Evolutionary conservation across 805 yeast species (phyloP), one percentile per base, ranked within the genome.

Genomic region (Myxozyma neglecta): DNA sequence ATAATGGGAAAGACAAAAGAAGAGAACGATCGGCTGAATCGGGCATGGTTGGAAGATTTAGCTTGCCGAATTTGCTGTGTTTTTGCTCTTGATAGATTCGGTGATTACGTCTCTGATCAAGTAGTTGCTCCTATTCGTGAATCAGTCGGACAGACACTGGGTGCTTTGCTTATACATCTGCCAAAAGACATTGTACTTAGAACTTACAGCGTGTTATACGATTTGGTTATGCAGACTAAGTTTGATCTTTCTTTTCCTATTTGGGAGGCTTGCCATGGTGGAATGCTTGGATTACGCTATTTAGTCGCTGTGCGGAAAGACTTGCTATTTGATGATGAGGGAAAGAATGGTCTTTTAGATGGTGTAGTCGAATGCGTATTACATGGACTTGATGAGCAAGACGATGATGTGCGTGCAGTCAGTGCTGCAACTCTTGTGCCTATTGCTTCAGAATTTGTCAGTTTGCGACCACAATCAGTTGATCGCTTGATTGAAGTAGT

Each of bases 241-340:
- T 60, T 83, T 24, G 84, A 78, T 1, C 73, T 78, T 11, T 77
- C 80, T 48, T 71, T 76, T 16, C 84, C 87, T 3, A 82, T 91
- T 58, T 94, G 99, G 99, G 97, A 96, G 72, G 98, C 97, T 2
- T 89, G 94, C 61, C 99, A 94, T 78, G 99, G 98, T 68, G 99
- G 98, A 53, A 85, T 94, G 86, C 81, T 94, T 11, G 99, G 98
- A 0, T 78, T 94, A 56, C 80, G 96, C 56, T 94, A 94, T 74
- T 86, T 94, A 68, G 99, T 93, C 10, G 87, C 96, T 62, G 90
- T 93, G 3, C 81, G 96, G 69, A 85, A 90, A 0, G 94, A 89
- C 65, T 81, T 91, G n/a, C 77, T 93, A 24, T 78, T 87, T 37
- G 74, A 80, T 11, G 46, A 52, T 18, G 42, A 40, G 11, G 81